Evolutionary conservation across 176 grass and related monocot genomes (phyloP).

Genomic region (Phyllostachys edulis): DNA sequence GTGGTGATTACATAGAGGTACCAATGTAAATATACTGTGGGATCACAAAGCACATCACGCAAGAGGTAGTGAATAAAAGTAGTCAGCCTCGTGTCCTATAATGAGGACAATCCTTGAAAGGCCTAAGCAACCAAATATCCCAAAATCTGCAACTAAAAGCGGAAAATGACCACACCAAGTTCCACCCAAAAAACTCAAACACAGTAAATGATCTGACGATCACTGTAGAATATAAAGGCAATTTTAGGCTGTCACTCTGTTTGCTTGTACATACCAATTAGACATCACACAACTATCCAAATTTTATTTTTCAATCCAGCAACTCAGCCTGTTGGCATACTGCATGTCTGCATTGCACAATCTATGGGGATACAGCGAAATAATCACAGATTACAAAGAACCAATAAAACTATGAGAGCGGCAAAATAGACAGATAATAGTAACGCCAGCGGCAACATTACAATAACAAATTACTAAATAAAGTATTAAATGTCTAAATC

Average conservation of each 20-base stretch:
- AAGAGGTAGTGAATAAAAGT: not conserved
- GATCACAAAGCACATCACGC: not conserved
- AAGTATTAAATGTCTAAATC: not conserved
- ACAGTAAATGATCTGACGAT: constrained; percentile 8
- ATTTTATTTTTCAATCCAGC: not conserved
- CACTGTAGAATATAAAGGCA: not conserved
- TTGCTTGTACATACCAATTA: constrained; percentile 13
- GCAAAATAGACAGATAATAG: not conserved
- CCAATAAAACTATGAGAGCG: not conserved
- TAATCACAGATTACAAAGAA: not conserved
- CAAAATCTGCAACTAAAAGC: not conserved
- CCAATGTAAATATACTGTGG: not conserved
- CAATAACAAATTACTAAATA: not conserved
- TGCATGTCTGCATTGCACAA: not conserved
- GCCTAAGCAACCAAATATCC: not conserved
- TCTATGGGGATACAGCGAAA: not conserved
- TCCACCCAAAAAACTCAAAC: not conserved
- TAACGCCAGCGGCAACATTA: not conserved
- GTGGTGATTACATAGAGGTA: not conserved
- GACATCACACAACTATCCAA: not conserved
- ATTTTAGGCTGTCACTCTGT: not conserved
- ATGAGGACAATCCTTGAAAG: not conserved
- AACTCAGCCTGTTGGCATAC: not conserved
- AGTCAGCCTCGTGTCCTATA: not conserved
- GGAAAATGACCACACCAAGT: not conserved